Evolutionary conservation across 2,329 filamentous ascomycete species (phyloP).

Genomic region (Albophoma yamanashiensis): DNA sequence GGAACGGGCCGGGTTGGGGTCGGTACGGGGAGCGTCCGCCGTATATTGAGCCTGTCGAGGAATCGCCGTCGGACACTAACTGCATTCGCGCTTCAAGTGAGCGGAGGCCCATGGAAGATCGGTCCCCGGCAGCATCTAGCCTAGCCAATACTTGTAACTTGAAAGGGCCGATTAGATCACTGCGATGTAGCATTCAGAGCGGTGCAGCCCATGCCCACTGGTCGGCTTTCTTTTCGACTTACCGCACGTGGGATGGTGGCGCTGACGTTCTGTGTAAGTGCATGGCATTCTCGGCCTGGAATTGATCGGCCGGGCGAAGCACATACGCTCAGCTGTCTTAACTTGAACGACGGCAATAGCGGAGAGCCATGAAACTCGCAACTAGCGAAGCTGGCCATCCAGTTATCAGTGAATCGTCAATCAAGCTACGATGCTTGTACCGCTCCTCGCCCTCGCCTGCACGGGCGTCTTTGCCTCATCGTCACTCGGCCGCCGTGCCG

Average conservation of each 20-base stretch:
- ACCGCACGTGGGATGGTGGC: background rate
- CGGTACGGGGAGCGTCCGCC: background rate
- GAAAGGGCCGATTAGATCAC: background rate
- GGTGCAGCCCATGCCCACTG: background rate
- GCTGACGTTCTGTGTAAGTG: background rate
- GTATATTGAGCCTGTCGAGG: background rate
- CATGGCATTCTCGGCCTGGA: background rate
- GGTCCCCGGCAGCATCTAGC: background rate
- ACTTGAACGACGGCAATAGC: no score
- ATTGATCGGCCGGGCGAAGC: no score
- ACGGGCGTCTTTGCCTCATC: background rate
- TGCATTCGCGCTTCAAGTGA: background rate
- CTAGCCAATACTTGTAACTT: background rate
- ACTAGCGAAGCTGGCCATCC: background rate
- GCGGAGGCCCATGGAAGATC: background rate
- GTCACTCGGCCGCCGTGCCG: background rate
- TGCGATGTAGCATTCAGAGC: background rate
- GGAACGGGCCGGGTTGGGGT: background rate
- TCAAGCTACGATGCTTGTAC: background rate
- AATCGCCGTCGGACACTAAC: background rate
- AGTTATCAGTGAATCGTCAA: no score
- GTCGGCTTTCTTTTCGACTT: background rate
- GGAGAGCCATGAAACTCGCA: background rate
- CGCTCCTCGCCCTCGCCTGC: background rate
- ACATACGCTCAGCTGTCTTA: background rate